Base-by-base conservation (phyloP, 2,329 filamentous ascomycete genomes). In the Aspergillus ibericus region DNA sequence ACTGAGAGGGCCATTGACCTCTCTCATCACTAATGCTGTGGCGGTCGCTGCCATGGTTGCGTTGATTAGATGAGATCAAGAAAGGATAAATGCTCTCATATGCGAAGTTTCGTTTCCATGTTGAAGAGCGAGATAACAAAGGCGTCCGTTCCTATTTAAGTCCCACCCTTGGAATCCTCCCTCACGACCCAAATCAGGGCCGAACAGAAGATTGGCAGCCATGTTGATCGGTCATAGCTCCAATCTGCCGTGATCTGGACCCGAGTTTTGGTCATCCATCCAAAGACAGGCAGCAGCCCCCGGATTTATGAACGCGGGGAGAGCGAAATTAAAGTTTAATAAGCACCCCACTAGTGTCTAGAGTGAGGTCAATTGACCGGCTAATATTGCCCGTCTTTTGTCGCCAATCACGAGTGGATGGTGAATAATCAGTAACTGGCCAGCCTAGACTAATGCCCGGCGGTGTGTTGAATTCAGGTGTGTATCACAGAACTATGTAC, bases 1-100 rank as follows among this genome's bases (percentile, higher is more conserved):
- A 18, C 42, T 56, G 8, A 52, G 58, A 22, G 54, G 32, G 12
- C 46, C 54, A 15, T 59, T 58, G 6, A 54, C 35, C 56, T 58
- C 56, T 12, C 51, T 22, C 25, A 53, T 49, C 2, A 58, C 51
- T 16, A 58, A 51, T 5, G 56, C 56, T 16, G 48, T 46, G 15
- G 56, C 53, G 7, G 51, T 58, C 6, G 53, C 44, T 29, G 56
- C 25, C 56, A 58, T 58, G 13, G 7, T 53, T 18, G 5, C 25
- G 49, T 32, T 18, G 13, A 3, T 20, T 12, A 16, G n/a, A 16
- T 36, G 29, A 15, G 36, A 35, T 27, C 0, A 10, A 1, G 8
- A n/a, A 16, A 16, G 16, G 44, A 29, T 18, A 18, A 16, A 4
- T 48, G 29, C 8, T 29, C 7, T 29, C n/a, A 15, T 10, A 16